A percentile compares a stretch with the other conserved stretches of the same genome.
These are phyloP conservation scores for Vigna reflexopilosa DNA, from an alignment of 306 rosid genomes.

Conservation along the genomic window DNA sequence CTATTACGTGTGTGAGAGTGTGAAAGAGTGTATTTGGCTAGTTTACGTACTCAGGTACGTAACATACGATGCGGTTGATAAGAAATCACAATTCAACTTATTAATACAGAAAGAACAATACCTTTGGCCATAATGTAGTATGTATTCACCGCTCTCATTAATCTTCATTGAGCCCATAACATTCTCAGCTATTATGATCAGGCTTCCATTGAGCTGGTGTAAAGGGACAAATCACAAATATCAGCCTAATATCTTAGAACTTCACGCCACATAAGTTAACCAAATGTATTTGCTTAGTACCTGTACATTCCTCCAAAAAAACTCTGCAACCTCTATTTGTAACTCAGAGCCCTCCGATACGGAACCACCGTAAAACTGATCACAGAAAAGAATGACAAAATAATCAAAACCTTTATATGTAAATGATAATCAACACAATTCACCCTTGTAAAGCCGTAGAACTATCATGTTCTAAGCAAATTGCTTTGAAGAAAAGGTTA, in stretches of 20 bases:
- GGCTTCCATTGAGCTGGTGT: slow-evolving; percentile 86
- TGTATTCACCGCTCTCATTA: slow-evolving; percentile 65
- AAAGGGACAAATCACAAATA: slow-evolving; percentile 46
- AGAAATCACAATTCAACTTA: slow-evolving; percentile 12
- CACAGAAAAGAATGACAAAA: slow-evolving; percentile 36
- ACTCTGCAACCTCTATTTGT: slow-evolving; percentile 91
- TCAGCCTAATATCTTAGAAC: slow-evolving; percentile 47
- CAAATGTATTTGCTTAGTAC: slow-evolving; percentile 53
- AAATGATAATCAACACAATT: slow-evolving; percentile 35
- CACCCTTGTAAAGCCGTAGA: slow-evolving; percentile 12
- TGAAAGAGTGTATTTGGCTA: too few relatives aligned
- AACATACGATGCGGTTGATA: background rate
- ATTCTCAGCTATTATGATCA: slow-evolving; percentile 68
- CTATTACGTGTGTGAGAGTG: too few relatives aligned
- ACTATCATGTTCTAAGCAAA: slow-evolving; percentile 29
- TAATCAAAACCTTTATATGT: slow-evolving; percentile 34
- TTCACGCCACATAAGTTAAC: slow-evolving; percentile 31
- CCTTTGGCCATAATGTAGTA: slow-evolving; percentile 88
- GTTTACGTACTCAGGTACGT: too few relatives aligned
- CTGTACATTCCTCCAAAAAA: slow-evolving; percentile 92
- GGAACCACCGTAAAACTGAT: slow-evolving; percentile 87
- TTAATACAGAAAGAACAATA: slow-evolving; percentile 40
- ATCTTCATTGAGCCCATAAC: slow-evolving; percentile 69
- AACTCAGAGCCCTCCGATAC: slow-evolving; percentile 84
- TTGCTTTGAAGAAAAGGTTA: slow-evolving; percentile 38